phyloP scores from a whole-genome alignment of 768 basidiomycete species.

The Leccinum broughii region DNA sequence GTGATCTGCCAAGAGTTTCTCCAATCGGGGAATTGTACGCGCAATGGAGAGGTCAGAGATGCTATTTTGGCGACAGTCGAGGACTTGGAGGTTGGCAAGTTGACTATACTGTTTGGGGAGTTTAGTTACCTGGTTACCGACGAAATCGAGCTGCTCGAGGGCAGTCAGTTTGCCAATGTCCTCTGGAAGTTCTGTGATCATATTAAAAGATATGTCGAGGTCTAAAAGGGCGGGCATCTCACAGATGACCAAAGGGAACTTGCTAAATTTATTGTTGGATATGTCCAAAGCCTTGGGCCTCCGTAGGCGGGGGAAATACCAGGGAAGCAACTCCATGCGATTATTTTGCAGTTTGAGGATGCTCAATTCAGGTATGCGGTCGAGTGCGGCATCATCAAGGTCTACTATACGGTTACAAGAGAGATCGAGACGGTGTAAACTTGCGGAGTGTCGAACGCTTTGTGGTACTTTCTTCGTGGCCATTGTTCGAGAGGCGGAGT shows the following conservation, averaged over 20 bases:
- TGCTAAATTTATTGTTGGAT: slow-evolving; percentile 91
- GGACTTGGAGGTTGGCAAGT: slow-evolving; percentile 59
- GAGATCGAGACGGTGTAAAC: slow-evolving; percentile 79
- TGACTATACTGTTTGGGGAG: slow-evolving; percentile 63
- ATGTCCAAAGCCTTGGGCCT: slow-evolving; percentile 80
- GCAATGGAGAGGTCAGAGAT: slow-evolving; percentile 75
- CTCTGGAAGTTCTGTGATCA: slow-evolving; percentile 76
- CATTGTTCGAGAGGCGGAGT: slow-evolving; percentile 82
- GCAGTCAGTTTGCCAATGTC: slow-evolving; percentile 68
- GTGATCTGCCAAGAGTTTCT: slow-evolving; percentile 73
- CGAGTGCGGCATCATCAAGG: slow-evolving; percentile 82
- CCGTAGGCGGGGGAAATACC: slow-evolving; percentile 76
- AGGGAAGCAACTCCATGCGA: slow-evolving; percentile 81
- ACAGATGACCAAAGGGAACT: slow-evolving; percentile 73
- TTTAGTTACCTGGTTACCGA: slow-evolving; percentile 76
- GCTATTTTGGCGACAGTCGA: slow-evolving; percentile 87
- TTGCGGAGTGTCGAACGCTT: slow-evolving; percentile 71
- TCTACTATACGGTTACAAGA: slow-evolving; percentile 91
- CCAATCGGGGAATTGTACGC: slow-evolving; percentile 67
- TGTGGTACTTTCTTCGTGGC: slow-evolving; percentile 92
- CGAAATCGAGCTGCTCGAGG: slow-evolving; percentile 73
- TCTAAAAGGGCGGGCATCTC: slow-evolving; percentile 71
- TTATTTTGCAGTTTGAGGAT: slow-evolving; percentile 86
- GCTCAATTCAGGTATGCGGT: slow-evolving; percentile 68
- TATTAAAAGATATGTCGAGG: slow-evolving; percentile 95